These are phyloP conservation scores for Ceratocystis eucalypticola DNA, from an alignment of 2,329 filamentous ascomycete species.

Conservation along the genomic window DNA sequence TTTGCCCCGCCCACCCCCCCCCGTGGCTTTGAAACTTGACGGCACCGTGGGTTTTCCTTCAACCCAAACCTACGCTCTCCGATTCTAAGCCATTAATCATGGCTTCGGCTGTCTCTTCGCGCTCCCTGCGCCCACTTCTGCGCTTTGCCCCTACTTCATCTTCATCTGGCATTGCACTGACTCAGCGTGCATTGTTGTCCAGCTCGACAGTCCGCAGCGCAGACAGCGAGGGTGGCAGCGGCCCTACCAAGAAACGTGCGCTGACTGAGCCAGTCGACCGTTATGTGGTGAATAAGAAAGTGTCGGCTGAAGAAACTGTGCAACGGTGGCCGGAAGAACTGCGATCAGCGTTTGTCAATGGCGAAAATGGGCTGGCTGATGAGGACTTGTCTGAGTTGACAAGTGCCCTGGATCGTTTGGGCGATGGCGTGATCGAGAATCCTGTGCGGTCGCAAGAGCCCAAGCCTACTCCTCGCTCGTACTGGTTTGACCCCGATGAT, in stretches of 20 bases:
- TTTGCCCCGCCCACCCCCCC: too few species aligned
- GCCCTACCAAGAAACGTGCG: slow-evolving; percentile 14
- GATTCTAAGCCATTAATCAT: not conserved
- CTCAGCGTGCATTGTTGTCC: not conserved
- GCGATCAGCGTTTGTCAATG: slow-evolving; percentile 14
- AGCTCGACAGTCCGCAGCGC: not conserved
- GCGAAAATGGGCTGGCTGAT: slow-evolving; percentile 13
- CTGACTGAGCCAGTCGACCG: slow-evolving; percentile 14
- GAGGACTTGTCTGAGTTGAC: slow-evolving; percentile 14
- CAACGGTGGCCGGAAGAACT: slow-evolving; percentile 15
- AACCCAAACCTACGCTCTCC: not conserved
- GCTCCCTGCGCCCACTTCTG: slow-evolving; percentile 1
- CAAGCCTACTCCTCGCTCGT: slow-evolving; percentile 29
- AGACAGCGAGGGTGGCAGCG: not conserved
- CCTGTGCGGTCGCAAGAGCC: slow-evolving; percentile 15
- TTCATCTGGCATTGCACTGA: not conserved
- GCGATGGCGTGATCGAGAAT: slow-evolving; percentile 20
- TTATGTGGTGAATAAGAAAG: slow-evolving; percentile 14
- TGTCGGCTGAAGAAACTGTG: slow-evolving; percentile 17
- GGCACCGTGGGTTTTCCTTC: not conserved
- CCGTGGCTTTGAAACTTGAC: not conserved
- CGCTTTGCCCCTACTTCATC: not conserved
- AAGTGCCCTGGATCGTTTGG: slow-evolving; percentile 20
- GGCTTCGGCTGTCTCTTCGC: slow-evolving; percentile 7
- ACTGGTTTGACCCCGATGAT: slow-evolving; percentile 40